A percentile compares a stretch with the other conserved stretches of the same genome.
These are phyloP conservation scores for Mycena leptocephala DNA, from an alignment of 768 basidiomycete species.

Conservation along the genomic window DNA sequence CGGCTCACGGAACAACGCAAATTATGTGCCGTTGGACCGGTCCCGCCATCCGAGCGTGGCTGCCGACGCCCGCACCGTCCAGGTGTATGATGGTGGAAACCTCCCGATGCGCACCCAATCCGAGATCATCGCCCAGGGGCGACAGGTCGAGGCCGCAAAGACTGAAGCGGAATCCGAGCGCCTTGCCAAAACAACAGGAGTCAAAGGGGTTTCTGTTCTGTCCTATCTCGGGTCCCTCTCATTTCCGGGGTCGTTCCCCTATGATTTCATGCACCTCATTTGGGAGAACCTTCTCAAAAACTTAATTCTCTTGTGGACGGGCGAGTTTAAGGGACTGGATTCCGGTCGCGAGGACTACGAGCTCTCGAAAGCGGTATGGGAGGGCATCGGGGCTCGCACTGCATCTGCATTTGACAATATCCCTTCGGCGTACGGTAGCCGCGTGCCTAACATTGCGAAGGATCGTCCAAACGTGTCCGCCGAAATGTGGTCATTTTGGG, in stretches of 20 bases:
- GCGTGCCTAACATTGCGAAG: slow-evolving; percentile 44
- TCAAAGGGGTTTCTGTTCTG: slow-evolving; percentile 53
- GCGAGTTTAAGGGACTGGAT: slow-evolving; percentile 15
- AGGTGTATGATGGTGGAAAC: slow-evolving; percentile 43
- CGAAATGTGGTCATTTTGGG: neutral
- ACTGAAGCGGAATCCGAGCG: slow-evolving; percentile 36
- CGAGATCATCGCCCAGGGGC: slow-evolving; percentile 43
- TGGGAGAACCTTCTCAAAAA: slow-evolving; percentile 35
- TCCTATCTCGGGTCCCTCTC: slow-evolving; percentile 47
- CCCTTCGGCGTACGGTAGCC: slow-evolving; percentile 54
- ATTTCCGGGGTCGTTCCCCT: slow-evolving; percentile 59
- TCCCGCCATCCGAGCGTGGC: slow-evolving; percentile 36
- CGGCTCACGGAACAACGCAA: slow-evolving; percentile 22
- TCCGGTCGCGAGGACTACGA: neutral
- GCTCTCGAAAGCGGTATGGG: neutral
- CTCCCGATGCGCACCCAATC: slow-evolving; percentile 54
- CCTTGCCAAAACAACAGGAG: slow-evolving; percentile 49
- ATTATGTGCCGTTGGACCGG: slow-evolving; percentile 50
- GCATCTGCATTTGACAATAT: slow-evolving; percentile 46
- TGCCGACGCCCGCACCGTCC: neutral
- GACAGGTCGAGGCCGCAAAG: slow-evolving; percentile 41
- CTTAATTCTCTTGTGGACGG: slow-evolving; percentile 57
- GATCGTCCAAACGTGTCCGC: neutral
- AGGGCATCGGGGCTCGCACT: neutral
- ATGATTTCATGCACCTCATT: slow-evolving; percentile 48